These are phyloP conservation scores for Trypanosomatidae sp. DNA, from an alignment of 208 protist species.

Conservation along the genomic window DNA sequence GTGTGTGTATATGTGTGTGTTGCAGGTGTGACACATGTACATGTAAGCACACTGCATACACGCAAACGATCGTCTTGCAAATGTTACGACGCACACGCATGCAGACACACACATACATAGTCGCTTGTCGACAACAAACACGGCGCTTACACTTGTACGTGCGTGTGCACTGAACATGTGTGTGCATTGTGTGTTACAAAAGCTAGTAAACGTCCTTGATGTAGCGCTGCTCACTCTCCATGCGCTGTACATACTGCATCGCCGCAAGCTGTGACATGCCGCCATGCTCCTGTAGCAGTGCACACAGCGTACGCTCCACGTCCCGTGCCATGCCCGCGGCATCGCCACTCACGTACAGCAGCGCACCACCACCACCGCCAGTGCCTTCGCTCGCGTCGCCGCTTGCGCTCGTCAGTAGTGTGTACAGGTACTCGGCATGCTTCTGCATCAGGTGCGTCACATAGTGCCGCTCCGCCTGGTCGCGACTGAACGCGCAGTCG, in stretches of 20 bases:
- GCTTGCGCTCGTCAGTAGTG: constrained; percentile 18
- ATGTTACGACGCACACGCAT: not conserved
- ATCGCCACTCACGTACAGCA: constrained; percentile 88
- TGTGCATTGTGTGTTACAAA: not conserved
- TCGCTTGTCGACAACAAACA: not conserved
- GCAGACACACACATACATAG: not conserved
- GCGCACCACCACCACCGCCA: too few relatives aligned
- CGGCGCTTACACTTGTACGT: not conserved
- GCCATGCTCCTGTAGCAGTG: constrained; percentile 47
- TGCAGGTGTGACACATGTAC: not conserved
- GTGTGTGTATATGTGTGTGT: not conserved
- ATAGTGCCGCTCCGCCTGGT: constrained; percentile 58
- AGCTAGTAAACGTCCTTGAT: constrained; percentile 87
- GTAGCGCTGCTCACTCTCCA: constrained; percentile 68
- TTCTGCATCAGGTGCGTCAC: constrained; percentile 81
- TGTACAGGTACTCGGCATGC: constrained; percentile 36
- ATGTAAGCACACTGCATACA: not conserved
- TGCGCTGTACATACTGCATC: constrained; percentile 44
- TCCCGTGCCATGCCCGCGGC: constrained; percentile 86
- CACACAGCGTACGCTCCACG: constrained; percentile 72
- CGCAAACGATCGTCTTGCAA: not conserved
- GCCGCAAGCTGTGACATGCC: constrained; percentile 43
- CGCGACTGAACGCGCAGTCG: constrained; percentile 81
- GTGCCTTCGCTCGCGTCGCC: constrained; percentile 15
- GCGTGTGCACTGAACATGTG: not conserved